phyloP scores from a whole-genome alignment of 1,284 basidiomycete genomes.

The Pseudozyma sp. region DNA sequence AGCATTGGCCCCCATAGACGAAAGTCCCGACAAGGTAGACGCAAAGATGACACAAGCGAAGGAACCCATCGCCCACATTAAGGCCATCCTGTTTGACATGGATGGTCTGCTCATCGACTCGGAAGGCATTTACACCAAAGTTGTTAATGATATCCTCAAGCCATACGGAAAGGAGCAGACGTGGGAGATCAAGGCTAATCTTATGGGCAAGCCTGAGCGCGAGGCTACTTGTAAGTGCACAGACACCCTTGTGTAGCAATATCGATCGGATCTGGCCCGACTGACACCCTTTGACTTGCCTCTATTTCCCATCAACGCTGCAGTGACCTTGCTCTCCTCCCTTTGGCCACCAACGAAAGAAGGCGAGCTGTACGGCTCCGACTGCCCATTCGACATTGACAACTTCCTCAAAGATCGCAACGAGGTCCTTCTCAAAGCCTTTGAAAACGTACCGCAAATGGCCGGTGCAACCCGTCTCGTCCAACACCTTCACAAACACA shows the following conservation, averaged over 20 bases:
- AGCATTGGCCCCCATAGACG: conserved; percentile 2
- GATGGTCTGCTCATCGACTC: conserved; percentile 68
- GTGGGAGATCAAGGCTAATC: conserved; percentile 68
- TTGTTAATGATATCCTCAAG: conserved; percentile 66
- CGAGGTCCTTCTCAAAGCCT: conserved; percentile 58
- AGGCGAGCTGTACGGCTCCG: conserved; percentile 41
- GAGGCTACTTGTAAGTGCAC: conserved; percentile 55
- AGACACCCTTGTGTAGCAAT: neutral
- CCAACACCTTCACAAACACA: conserved; percentile 61
- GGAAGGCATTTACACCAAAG: conserved; percentile 67
- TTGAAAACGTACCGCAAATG: conserved; percentile 65
- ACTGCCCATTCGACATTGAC: conserved; percentile 67
- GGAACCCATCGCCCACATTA: conserved; percentile 45
- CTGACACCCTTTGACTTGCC: neutral
- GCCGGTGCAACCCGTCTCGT: conserved; percentile 65
- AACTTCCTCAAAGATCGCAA: conserved; percentile 63
- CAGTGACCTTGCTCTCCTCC: conserved; percentile 56
- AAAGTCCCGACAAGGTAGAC: conserved; percentile 1
- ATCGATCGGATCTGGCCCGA: neutral
- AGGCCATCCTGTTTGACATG: conserved; percentile 64
- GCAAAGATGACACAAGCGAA: conserved; percentile 12
- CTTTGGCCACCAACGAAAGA: conserved; percentile 61
- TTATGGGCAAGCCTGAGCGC: conserved; percentile 68
- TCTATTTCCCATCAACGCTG: neutral
- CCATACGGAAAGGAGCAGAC: conserved; percentile 68